Conservation (phyloP, 2,329 filamentous ascomycete genomes). For the Colletotrichum theobromicola region DNA sequence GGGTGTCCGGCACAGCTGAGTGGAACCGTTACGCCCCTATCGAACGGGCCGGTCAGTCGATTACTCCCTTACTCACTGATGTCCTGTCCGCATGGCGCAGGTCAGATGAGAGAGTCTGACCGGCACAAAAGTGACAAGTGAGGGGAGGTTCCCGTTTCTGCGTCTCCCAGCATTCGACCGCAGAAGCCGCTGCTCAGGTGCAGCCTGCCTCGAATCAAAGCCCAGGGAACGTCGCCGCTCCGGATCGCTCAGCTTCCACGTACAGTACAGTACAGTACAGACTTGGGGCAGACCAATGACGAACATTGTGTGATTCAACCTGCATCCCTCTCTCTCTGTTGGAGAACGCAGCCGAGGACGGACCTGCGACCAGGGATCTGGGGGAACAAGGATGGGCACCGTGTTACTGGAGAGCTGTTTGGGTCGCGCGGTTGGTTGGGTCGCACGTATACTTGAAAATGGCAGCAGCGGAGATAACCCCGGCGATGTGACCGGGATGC, state of each 20-base stretch:
- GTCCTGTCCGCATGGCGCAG: background rate
- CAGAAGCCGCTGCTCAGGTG: background rate
- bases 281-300: background rate
- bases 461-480: background rate
- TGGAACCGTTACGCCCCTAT: background rate
- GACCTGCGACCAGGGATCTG: slow-evolving; percentile 6
- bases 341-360: background rate
- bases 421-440: background rate
- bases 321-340: background rate
- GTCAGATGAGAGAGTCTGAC: background rate
- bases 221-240: background rate
- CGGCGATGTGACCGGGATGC: background rate
- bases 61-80: background rate
- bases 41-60: background rate
- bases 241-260: background rate
- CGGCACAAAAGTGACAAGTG: background rate
- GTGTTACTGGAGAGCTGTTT: background rate
- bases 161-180: background rate
- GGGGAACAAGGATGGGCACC: background rate
- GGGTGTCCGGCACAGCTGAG: background rate
- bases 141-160: background rate
- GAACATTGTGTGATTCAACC: background rate
- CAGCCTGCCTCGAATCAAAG: background rate
- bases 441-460: background rate
- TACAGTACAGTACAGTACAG: too few relatives aligned